Evolutionary conservation across 257 asterid species (phyloP), one percentile per base, ranked within the genome.

Genomic region (Striga asiatica): DNA sequence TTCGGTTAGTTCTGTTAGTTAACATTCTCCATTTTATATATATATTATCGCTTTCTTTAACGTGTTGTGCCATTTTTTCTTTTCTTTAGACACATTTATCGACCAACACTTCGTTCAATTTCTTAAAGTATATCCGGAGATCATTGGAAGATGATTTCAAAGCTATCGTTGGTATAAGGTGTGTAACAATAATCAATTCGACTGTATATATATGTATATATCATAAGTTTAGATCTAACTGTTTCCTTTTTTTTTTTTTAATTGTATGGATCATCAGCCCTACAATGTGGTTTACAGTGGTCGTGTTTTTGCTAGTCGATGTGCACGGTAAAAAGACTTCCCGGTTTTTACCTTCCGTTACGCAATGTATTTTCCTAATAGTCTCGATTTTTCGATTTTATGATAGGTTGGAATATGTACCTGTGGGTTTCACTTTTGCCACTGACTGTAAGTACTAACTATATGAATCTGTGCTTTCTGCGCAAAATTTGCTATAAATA

Each of bases 41-140:
- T n/a, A n/a, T n/a, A n/a, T n/a, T n/a, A n/a, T n/a, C n/a, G n/a
- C n/a, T n/a, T n/a, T n/a, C n/a, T n/a, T n/a, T n/a, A n/a, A n/a
- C n/a, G n/a, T n/a, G n/a, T n/a, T n/a, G n/a, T n/a, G n/a, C n/a
- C n/a, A n/a, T n/a, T n/a, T n/a, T n/a, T n/a, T n/a, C n/a, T n/a
- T n/a, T n/a, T n/a, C n/a, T n/a, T n/a, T 67, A 86, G 96, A 83
- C 92, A 53, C 96, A 87, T 74, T 71, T 87, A 31, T 77, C 94
- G 18, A 59, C 83, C 21, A 79, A 74, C 50, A 77, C 58, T 25
- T 47, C 76, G n/a, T 87, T 83, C 78, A 77, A 87, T 69, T 87
- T 87, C 35, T 85, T 45, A 3, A 81, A 72, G 68, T 87, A 87
- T 11, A 83, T 87, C 19, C 79, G 79, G 50, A 64, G 92, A 48